Percentiles rank a stretch among this genome's conserved stretches.
phyloP scores from a whole-genome alignment of 306 rosid genomes.

The Citrullus mucosospermus region DNA sequence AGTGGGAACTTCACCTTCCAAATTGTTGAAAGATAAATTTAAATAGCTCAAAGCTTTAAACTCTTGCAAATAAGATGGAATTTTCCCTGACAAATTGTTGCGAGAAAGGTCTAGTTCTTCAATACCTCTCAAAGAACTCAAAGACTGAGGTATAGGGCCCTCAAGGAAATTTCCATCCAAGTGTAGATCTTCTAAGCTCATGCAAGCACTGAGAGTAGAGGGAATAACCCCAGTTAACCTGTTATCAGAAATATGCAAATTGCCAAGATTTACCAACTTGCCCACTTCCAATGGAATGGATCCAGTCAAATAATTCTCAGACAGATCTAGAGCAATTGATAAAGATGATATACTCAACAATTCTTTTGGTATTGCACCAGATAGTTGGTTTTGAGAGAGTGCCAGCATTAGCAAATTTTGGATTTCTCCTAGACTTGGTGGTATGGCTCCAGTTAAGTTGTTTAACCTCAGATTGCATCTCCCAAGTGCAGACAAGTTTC shows the following conservation, averaged over 20 bases:
- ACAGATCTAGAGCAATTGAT: conserved; percentile 1
- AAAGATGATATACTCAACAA: conserved; percentile 7
- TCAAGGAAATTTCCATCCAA: conserved; percentile 9
- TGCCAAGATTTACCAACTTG: neutral
- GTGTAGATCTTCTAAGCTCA: neutral
- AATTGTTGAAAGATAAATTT: conserved; percentile 16
- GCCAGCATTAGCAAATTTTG: neutral
- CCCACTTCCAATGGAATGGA: conserved; percentile 12
- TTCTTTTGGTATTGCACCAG: conserved; percentile 12
- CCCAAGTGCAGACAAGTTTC: neutral
- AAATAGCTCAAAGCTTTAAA: neutral
- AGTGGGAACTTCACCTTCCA: conserved; percentile 16
- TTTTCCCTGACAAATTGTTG: conserved; percentile 11
- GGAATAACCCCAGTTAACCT: conserved; percentile 15
- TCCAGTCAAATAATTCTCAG: conserved; percentile 13
- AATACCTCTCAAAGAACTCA: conserved; percentile 10
- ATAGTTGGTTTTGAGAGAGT: conserved; percentile 11
- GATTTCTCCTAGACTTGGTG: conserved; percentile 1
- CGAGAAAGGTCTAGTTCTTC: conserved; percentile 10
- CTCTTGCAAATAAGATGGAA: conserved; percentile 1
- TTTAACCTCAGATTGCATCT: neutral
- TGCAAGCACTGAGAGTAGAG: neutral
- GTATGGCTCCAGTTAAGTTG: conserved; percentile 10
- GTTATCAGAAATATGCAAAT: conserved; percentile 14
- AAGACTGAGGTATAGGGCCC: conserved; percentile 11